These are phyloP conservation scores for Mortierella antarctica DNA, from an alignment of 192 early-diverging fungal genomes.

Conservation along the genomic window DNA sequence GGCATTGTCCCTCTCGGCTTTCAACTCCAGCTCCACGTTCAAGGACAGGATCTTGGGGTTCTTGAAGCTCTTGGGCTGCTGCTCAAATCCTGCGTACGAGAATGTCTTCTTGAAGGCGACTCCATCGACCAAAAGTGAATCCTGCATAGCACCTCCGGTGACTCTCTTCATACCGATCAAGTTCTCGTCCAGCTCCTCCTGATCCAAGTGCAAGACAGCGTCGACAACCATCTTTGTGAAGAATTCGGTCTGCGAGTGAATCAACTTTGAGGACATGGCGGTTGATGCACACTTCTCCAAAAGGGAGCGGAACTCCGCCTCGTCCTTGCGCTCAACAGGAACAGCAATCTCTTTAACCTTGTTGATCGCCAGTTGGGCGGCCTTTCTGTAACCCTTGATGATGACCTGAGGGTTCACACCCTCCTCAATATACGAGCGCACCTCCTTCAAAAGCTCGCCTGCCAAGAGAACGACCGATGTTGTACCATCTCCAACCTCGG, in stretches of 20 bases:
- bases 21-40: constrained; percentile 98
- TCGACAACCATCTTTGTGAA: constrained; percentile 99
- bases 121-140: constrained; percentile 94
- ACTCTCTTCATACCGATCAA: constrained; percentile 99
- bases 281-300: constrained; percentile 98
- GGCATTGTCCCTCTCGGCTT: constrained; percentile 99
- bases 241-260: constrained; percentile 96
- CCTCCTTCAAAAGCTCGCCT: constrained; percentile 96
- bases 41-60: constrained; percentile 92
- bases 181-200: constrained; percentile 94
- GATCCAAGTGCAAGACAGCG: constrained; percentile 94
- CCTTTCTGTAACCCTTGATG: constrained; percentile 94
- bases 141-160: constrained; percentile 97
- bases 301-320: constrained; percentile 86
- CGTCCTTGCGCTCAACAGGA: constrained; percentile 82
- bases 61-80: constrained; percentile 96
- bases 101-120: constrained; percentile 99
- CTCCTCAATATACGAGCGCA: constrained; percentile 94
- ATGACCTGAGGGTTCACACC: constrained; percentile 94
- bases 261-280: constrained; percentile 98
- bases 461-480: constrained; percentile 97
- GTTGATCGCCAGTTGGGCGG: constrained; percentile 91
- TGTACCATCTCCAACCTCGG: constrained; percentile 98
- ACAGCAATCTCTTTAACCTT: constrained; percentile 95
- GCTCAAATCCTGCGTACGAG: constrained; percentile 99